phyloP scores from a whole-genome alignment of 768 basidiomycete species.

The Suillus variegatus region DNA sequence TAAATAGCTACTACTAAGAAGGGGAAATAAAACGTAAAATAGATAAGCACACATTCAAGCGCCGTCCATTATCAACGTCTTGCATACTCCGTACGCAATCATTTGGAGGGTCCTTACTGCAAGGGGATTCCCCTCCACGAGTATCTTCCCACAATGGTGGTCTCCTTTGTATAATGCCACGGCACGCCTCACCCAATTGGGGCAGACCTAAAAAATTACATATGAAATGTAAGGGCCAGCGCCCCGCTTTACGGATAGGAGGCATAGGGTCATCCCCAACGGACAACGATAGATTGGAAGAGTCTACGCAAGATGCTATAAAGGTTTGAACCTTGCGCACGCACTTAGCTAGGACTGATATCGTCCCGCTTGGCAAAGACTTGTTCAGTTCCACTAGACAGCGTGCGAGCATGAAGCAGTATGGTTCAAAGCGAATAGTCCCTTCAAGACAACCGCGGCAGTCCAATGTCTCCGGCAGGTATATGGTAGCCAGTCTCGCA shows the following conservation, averaged over 20 bases:
- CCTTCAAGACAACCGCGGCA: constrained; percentile 2
- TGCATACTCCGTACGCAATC: neutral
- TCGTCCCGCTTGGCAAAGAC: neutral
- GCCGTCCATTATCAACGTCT: neutral
- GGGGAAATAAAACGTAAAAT: neutral
- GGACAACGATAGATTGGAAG: neutral
- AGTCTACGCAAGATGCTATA: neutral
- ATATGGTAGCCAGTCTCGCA: constrained; percentile 3
- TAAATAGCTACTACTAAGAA: neutral
- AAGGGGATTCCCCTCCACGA: too few relatives aligned
- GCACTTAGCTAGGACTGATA: neutral
- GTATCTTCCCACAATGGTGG: neutral
- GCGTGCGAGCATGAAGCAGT: neutral
- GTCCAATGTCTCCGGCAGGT: constrained; percentile 1
- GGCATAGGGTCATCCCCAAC: neutral
- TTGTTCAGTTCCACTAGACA: neutral
- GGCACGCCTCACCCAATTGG: too few relatives aligned
- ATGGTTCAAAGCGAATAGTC: neutral
- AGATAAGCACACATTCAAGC: neutral
- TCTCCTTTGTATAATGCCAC: neutral
- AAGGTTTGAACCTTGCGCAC: neutral
- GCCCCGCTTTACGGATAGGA: neutral
- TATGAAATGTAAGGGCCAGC: neutral
- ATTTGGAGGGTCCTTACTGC: neutral
- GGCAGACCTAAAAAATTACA: neutral